phyloP scores from a whole-genome alignment of 805 yeast species.

The Sugiyamaella lignohabitans region DNA sequence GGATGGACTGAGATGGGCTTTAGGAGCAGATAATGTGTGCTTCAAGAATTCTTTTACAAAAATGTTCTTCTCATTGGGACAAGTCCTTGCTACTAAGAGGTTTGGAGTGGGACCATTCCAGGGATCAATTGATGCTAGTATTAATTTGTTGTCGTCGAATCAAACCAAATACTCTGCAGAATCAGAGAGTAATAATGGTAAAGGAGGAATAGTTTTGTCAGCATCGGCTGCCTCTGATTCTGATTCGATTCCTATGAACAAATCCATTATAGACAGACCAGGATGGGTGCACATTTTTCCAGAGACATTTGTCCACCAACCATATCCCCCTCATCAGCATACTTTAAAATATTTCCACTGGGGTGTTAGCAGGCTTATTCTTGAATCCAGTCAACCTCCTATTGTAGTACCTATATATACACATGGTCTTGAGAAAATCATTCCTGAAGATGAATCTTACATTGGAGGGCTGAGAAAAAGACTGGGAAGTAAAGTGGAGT shows the following conservation, averaged over 20 bases:
- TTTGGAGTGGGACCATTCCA: slow-evolving; percentile 94
- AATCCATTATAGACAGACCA: slow-evolving; percentile 9
- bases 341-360: slow-evolving; percentile 94
- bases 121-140: slow-evolving; percentile 79
- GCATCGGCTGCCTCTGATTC: not conserved
- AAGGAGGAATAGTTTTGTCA: not conserved
- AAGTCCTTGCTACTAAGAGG: slow-evolving; percentile 77
- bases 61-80: slow-evolving; percentile 75
- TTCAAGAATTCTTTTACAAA: slow-evolving; percentile 38
- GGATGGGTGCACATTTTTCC: slow-evolving; percentile 91
- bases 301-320: slow-evolving; percentile 87
- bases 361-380: slow-evolving; percentile 81
- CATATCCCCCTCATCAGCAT: slow-evolving; percentile 56
- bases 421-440: slow-evolving; percentile 78
- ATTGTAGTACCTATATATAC: slow-evolving; percentile 80
- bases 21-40: slow-evolving; percentile 90
- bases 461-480: slow-evolving; percentile 45
- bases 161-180: slow-evolving; percentile 4
- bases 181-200: not conserved
- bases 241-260: not conserved
- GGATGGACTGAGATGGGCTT: slow-evolving; percentile 80
- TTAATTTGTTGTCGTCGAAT: slow-evolving; percentile 52
- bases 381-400: slow-evolving; percentile 81
- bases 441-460: slow-evolving; percentile 63
- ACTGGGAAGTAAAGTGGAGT: slow-evolving; percentile 58